These are phyloP conservation scores for Claviceps maximensis DNA, from an alignment of 2,329 filamentous ascomycete genomes.

Conservation along the genomic window DNA sequence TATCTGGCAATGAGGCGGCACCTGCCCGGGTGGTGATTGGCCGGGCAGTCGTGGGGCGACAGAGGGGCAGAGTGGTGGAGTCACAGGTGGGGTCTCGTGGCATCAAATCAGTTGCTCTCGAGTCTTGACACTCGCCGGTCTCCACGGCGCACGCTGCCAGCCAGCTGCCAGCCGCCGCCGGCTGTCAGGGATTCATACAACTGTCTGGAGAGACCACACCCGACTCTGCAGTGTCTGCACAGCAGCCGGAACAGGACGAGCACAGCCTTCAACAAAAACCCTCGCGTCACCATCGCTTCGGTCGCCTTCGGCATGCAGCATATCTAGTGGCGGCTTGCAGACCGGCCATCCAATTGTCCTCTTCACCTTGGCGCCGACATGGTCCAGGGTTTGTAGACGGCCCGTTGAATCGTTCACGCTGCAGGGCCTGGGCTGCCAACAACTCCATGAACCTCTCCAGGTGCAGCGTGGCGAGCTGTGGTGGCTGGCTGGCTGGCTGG, in stretches of 20 bases:
- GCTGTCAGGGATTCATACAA: not conserved
- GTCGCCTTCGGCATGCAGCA: conserved; percentile 5
- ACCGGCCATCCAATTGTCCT: conserved; percentile 8
- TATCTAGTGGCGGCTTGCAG: conserved; percentile 9
- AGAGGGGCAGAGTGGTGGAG: too few species aligned
- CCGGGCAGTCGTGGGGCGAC: not conserved
- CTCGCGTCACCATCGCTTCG: not conserved
- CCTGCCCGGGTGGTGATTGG: not conserved
- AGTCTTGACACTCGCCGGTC: too few species aligned
- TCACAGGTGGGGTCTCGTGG: too few species aligned
- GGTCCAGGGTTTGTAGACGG: conserved; percentile 1
- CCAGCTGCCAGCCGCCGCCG: not conserved
- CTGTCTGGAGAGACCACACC: too few species aligned
- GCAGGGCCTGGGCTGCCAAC: not conserved
- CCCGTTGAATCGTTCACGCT: not conserved
- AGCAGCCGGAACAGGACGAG: not conserved
- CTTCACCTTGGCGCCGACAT: conserved; percentile 8
- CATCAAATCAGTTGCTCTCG: too few species aligned
- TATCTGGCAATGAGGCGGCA: not conserved
- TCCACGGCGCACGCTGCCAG: too few species aligned
- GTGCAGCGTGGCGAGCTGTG: conserved; percentile 2
- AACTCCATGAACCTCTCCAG: not conserved
- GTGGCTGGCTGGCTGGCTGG: not conserved
- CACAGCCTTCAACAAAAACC: not conserved
- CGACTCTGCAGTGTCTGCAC: not conserved